A percentile compares a stretch with the other conserved stretches of the same genome.
Evolutionary conservation across 2,329 filamentous ascomycete species (phyloP).

Genomic region (Alternaria sp.): DNA sequence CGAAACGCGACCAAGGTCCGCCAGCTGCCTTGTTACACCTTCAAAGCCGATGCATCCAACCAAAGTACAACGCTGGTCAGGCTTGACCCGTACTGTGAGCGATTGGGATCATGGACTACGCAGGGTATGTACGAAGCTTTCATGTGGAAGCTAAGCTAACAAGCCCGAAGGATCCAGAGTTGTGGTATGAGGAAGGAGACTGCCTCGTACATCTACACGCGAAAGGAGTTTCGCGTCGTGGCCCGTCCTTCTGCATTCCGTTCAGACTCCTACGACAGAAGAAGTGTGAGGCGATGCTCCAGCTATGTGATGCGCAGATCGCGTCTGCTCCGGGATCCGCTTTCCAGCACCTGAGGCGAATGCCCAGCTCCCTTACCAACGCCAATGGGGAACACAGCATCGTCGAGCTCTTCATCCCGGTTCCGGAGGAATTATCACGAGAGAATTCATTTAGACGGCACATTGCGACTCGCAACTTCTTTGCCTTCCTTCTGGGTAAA

Average conservation of each 20-base stretch:
- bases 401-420: conserved; percentile 72
- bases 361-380: conserved; percentile 48
- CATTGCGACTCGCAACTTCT: conserved; percentile 74
- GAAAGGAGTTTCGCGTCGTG: conserved; percentile 68
- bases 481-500: conserved; percentile 71
- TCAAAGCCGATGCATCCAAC: conserved; percentile 27
- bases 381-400: conserved; percentile 39
- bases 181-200: conserved; percentile 72
- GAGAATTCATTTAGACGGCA: conserved; percentile 67
- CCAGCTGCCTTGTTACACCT: conserved; percentile 22
- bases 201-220: conserved; percentile 73
- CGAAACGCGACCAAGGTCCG: conserved; percentile 19
- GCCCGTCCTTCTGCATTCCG: conserved; percentile 71
- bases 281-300: conserved; percentile 66
- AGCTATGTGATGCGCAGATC: conserved; percentile 49
- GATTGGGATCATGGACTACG: conserved; percentile 54
- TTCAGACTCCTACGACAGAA: conserved; percentile 63
- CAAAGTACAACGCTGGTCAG: conserved; percentile 43
- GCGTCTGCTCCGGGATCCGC: conserved; percentile 18
- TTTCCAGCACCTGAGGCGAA: conserved; percentile 12
- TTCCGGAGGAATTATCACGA: conserved; percentile 61
- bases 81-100: conserved; percentile 38
- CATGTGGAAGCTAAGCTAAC: conserved; percentile 6
- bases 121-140: conserved; percentile 45
- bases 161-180: conserved; percentile 67